phyloP scores from a whole-genome alignment of 257 asterid species.

The Nyctanthes arbortristis region DNA sequence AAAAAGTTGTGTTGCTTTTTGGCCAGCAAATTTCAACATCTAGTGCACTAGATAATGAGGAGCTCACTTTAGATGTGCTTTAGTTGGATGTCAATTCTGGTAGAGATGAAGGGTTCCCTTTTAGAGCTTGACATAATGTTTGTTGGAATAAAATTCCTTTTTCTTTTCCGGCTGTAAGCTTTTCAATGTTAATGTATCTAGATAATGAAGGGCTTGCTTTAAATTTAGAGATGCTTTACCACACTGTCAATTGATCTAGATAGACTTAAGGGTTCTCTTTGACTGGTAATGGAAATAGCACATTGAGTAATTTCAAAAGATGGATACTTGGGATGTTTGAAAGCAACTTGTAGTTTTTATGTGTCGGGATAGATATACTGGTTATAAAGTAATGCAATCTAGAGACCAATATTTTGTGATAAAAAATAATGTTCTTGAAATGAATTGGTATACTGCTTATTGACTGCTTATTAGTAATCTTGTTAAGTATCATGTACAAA shows the following conservation, averaged over 20 bases:
- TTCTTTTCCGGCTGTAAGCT: not conserved
- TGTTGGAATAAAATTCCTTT: not conserved
- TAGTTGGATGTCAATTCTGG: not conserved
- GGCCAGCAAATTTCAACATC: no score
- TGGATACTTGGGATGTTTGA: not conserved
- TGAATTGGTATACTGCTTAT: no score
- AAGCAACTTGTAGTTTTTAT: not conserved
- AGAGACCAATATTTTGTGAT: no score
- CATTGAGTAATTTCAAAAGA: not conserved
- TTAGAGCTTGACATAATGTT: slow-evolving; percentile 17
- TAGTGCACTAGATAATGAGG: no score
- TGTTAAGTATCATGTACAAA: not conserved
- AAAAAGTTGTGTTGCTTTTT: no score
- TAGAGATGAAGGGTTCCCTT: not conserved
- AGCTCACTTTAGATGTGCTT: no score
- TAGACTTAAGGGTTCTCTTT: not conserved
- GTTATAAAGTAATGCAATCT: no score
- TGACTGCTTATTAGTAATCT: no score
- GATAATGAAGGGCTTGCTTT: not conserved
- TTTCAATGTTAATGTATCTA: not conserved
- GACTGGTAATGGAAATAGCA: not conserved
- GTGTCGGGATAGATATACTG: no score
- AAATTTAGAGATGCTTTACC: not conserved
- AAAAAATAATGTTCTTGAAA: no score
- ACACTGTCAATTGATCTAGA: not conserved